phyloP scores from a whole-genome alignment of 345 rosid genomes.

The Citrus inodora region DNA sequence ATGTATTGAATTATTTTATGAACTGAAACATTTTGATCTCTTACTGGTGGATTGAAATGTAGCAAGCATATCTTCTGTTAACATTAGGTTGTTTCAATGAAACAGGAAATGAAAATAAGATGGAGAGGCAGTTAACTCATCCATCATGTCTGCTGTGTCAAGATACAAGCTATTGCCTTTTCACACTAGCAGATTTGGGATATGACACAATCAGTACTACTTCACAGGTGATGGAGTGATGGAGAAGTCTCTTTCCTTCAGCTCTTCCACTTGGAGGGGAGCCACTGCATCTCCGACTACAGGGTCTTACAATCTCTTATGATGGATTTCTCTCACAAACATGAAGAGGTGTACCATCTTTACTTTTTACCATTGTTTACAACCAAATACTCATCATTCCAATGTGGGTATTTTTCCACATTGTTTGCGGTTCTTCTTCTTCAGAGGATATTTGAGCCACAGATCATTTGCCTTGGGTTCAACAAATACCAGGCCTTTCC shows the following conservation, averaged over 20 bases:
- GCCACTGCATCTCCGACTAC: neutral
- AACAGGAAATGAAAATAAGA: neutral
- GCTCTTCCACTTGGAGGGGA: constrained; percentile 29
- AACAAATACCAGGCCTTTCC: constrained; percentile 65
- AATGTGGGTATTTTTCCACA: constrained; percentile 12
- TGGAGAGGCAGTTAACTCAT: neutral
- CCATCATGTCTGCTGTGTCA: neutral
- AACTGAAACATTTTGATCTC: neutral
- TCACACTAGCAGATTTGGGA: neutral
- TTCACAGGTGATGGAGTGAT: constrained; percentile 41
- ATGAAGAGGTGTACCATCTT: constrained; percentile 52
- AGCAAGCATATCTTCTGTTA: neutral
- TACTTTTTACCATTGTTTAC: constrained; percentile 28
- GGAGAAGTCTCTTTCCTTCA: constrained; percentile 21
- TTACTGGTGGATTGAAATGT: neutral
- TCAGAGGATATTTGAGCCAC: constrained; percentile 22
- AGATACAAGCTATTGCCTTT: neutral
- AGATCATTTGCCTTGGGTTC: constrained; percentile 28
- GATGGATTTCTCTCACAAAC: constrained; percentile 38
- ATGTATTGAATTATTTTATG: neutral
- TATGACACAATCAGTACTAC: neutral
- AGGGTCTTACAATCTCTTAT: constrained; percentile 22
- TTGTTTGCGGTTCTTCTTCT: constrained; percentile 9
- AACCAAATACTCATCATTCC: constrained; percentile 22
- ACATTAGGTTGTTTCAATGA: neutral